Conservation (phyloP, 2,329 filamentous ascomycete genomes). For the Botrytis galanthina region DNA sequence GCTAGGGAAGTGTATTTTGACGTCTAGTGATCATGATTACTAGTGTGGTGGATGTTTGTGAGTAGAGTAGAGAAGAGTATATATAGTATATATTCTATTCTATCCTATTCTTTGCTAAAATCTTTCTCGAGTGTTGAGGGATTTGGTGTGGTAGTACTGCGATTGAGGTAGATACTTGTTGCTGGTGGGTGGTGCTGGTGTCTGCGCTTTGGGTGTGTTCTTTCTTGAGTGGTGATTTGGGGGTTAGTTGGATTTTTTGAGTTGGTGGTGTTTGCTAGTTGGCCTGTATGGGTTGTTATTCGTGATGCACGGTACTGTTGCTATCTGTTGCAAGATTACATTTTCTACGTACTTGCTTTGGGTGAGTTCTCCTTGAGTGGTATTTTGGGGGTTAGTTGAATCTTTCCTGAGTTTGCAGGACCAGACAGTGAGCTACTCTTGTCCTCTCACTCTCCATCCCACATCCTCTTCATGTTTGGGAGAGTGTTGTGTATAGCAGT, state of each 20-base stretch:
- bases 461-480: background rate
- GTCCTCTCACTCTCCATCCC: no score
- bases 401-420: no score
- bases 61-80: background rate
- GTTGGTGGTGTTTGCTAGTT: background rate
- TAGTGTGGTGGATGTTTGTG: background rate
- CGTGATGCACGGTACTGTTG: background rate
- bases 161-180: background rate
- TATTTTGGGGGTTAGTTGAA: no score
- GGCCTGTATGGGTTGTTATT: accelerated
- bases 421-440: no score
- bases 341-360: background rate
- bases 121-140: background rate
- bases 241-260: background rate
- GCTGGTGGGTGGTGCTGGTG: background rate
- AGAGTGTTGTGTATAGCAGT: background rate
- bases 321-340: background rate
- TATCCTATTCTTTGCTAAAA: background rate
- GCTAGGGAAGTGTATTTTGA: background rate
- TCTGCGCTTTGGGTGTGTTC: background rate
- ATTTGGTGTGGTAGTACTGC: background rate
- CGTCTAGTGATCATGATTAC: background rate
- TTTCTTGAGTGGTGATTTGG: background rate
- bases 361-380: no score
- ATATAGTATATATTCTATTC: background rate